phyloP scores from a whole-genome alignment of 2,329 filamentous ascomycete species.

The Teratosphaeria pseudoeucalypti region DNA sequence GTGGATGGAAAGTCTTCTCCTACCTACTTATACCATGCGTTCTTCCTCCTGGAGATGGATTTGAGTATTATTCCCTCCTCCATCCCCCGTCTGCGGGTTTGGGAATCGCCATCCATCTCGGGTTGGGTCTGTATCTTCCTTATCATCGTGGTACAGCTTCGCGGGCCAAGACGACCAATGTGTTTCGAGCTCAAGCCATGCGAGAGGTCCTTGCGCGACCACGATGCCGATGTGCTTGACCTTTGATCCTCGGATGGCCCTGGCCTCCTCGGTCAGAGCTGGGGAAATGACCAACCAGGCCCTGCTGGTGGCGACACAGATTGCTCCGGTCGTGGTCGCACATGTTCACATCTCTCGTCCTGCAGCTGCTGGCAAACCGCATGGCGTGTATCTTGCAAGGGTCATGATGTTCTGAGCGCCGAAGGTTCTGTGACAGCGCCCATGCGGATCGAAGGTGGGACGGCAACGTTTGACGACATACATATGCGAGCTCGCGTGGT shows the following conservation, averaged over 20 bases:
- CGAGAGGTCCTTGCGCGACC: background rate
- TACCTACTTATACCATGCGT: background rate
- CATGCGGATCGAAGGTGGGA: background rate
- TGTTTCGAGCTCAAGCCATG: background rate
- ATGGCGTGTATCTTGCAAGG: background rate
- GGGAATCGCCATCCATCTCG: too few relatives aligned
- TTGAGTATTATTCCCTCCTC: background rate
- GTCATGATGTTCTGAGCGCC: background rate
- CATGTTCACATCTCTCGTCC: background rate
- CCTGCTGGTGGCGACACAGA: background rate
- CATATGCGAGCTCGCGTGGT: background rate
- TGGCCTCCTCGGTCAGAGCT: too few relatives aligned
- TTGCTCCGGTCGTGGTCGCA: background rate
- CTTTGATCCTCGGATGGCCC: background rate
- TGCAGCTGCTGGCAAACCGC: background rate
- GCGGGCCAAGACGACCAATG: background rate
- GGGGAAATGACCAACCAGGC: background rate
- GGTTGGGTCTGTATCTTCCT: too few relatives aligned
- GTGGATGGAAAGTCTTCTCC: background rate
- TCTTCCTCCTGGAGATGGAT: background rate
- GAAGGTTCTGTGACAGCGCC: background rate
- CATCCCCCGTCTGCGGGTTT: too few relatives aligned
- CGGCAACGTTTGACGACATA: background rate
- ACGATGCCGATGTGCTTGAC: background rate
- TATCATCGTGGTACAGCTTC: background rate